phyloP scores from a whole-genome alignment of 345 rosid genomes.

The Gossypium longicalyx region DNA sequence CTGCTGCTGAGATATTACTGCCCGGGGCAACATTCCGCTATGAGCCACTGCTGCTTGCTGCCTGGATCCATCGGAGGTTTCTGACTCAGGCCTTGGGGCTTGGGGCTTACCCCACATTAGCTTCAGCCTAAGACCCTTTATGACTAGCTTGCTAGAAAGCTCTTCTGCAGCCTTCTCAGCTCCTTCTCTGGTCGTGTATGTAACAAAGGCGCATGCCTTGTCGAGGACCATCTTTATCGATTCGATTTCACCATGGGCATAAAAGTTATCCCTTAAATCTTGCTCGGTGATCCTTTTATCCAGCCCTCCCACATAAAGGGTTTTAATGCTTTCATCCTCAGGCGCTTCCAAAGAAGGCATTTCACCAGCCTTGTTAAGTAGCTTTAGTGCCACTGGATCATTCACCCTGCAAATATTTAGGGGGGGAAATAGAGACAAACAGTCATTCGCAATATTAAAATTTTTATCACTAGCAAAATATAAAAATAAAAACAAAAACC shows the following conservation, averaged over 20 bases:
- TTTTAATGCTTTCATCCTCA: constrained; percentile 82
- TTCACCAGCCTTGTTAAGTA: constrained; percentile 92
- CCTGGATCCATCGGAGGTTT: constrained; percentile 60
- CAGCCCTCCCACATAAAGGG: constrained; percentile 88
- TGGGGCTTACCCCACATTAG: constrained; percentile 96
- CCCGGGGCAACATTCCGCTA: constrained; percentile 79
- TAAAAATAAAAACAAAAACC: not conserved
- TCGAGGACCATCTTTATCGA: constrained; percentile 80
- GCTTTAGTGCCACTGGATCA: constrained; percentile 89
- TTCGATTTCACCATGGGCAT: constrained; percentile 90
- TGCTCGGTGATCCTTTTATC: constrained; percentile 80
- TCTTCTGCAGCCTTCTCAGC: constrained; percentile 96
- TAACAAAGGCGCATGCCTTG: constrained; percentile 86
- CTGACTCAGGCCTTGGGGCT: constrained; percentile 66
- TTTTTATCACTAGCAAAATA: not conserved
- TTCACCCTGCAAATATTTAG: constrained; percentile 54
- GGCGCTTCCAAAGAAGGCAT: constrained; percentile 94
- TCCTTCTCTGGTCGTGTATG: constrained; percentile 93
- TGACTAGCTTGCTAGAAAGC: constrained; percentile 77
- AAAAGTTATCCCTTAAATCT: constrained; percentile 83
- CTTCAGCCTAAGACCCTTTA: constrained; percentile 87
- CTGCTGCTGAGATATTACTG: constrained; percentile 87
- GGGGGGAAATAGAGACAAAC: not conserved
- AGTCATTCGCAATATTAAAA: not conserved
- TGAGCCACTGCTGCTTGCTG: constrained; percentile 67